Percentiles rank a stretch among this genome's conserved stretches.
Evolutionary conservation across 306 rosid genomes (phyloP).

Genomic region (Parietaria judaica): DNA sequence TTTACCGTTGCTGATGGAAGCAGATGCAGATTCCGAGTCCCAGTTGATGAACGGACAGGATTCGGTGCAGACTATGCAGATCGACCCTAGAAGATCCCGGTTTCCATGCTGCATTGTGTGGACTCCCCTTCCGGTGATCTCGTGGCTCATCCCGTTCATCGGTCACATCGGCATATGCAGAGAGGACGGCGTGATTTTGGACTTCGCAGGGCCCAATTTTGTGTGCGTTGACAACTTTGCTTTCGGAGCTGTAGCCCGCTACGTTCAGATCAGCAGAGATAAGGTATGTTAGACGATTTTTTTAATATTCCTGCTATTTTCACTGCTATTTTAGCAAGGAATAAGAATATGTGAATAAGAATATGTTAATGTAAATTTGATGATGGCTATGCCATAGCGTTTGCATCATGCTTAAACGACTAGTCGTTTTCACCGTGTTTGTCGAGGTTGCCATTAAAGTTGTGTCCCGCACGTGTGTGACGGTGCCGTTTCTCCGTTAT

Average conservation of each 20-base stretch:
- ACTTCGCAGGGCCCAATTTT: conserved; percentile 94
- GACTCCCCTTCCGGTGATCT: conserved; percentile 93
- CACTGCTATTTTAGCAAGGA: not conserved
- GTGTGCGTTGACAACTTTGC: conserved; percentile 80
- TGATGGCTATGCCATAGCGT: no score
- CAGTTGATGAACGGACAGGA: conserved; percentile 37
- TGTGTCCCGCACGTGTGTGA: no score
- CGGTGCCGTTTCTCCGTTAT: no score
- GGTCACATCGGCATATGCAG: conserved; percentile 96
- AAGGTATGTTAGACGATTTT: conserved; percentile 38
- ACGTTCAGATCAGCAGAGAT: conserved; percentile 57
- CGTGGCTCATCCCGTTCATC: conserved; percentile 87
- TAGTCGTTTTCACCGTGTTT: no score
- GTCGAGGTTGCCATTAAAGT: no score
- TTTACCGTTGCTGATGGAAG: conserved; percentile 47
- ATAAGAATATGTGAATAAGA: no score
- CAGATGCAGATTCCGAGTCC: conserved; percentile 39
- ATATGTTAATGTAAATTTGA: no score
- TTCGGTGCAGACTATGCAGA: conserved; percentile 39
- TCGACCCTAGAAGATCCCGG: conserved; percentile 66
- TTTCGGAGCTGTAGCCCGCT: conserved; percentile 78
- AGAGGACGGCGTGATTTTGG: conserved; percentile 94
- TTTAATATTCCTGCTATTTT: not conserved
- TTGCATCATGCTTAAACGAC: no score
- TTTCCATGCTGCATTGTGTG: conserved; percentile 93